These are phyloP conservation scores for Leucocoprinus leucothites DNA, from an alignment of 768 basidiomycete genomes.

Conservation along the genomic window DNA sequence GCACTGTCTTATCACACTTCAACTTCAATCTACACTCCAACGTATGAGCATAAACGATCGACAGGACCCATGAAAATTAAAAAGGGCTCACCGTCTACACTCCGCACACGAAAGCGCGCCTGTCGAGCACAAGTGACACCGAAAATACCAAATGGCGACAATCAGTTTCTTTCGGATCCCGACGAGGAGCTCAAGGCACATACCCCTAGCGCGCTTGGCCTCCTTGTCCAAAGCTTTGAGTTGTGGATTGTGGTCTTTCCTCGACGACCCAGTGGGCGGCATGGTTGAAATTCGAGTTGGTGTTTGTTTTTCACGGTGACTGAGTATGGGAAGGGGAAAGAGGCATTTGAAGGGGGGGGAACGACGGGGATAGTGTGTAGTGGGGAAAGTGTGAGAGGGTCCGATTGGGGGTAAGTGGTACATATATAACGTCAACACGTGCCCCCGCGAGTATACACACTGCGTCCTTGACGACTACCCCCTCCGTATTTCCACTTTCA, in stretches of 20 bases:
- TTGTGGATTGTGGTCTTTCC: conserved; percentile 42
- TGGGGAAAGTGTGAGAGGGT: not conserved
- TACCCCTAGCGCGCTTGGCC: conserved; percentile 59
- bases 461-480: not conserved
- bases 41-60: not conserved
- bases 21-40: conserved; percentile 50
- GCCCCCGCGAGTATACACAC: not conserved
- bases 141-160: not conserved
- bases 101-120: conserved; percentile 60
- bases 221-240: conserved; percentile 58
- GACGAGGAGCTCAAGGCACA: conserved; percentile 2
- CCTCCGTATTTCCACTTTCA: not conserved
- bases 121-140: conserved; percentile 14
- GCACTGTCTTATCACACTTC: conserved; percentile 73
- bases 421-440: not conserved
- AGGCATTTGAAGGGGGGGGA: not conserved
- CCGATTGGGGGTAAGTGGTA: not conserved
- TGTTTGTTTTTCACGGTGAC: conserved; percentile 31
- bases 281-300: conserved; percentile 21
- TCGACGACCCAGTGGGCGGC: conserved; percentile 32
- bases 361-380: not conserved
- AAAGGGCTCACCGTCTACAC: conserved; percentile 48
- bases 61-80: not conserved
- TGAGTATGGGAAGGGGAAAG: conserved; percentile 1
- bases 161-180: not conserved